Evolutionary conservation across 306 rosid species (phyloP).

Genomic region (Casuarina cunninghamiana): DNA sequence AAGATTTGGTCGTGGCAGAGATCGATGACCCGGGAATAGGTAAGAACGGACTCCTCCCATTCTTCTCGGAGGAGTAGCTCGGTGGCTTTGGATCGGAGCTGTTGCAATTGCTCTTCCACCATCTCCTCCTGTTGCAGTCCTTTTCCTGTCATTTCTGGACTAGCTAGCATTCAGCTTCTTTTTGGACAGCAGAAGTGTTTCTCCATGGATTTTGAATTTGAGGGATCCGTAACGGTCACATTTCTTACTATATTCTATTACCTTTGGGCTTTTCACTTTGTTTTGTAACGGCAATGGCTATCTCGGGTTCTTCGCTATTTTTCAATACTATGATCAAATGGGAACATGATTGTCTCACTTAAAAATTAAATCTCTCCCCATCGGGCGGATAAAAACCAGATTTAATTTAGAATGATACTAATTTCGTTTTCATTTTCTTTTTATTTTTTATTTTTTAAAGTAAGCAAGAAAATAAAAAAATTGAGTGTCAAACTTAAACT

Average conservation of each 20-base stretch:
- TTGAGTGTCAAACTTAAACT: no score
- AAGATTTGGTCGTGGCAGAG: slow-evolving; percentile 49
- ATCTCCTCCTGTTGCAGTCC: slow-evolving; percentile 27
- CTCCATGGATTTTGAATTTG: slow-evolving; percentile 20
- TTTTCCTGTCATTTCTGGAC: slow-evolving; percentile 5
- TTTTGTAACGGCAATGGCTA: slow-evolving; percentile 27
- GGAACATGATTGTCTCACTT: neutral
- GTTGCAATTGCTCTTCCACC: slow-evolving; percentile 55
- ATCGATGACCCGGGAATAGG: slow-evolving; percentile 61
- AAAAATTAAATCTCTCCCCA: no score
- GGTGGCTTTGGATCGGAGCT: slow-evolving; percentile 79
- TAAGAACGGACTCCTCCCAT: slow-evolving; percentile 57
- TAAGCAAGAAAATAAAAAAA: no score
- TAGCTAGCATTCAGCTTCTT: neutral
- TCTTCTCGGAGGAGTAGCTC: slow-evolving; percentile 85
- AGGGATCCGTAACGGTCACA: slow-evolving; percentile 37
- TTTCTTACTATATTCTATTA: slow-evolving; percentile 2
- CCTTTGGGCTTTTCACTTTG: slow-evolving; percentile 2
- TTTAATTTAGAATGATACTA: no score
- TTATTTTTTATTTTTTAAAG: no score
- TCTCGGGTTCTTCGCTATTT: neutral
- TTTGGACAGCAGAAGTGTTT: slow-evolving; percentile 9
- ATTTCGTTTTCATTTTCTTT: no score
- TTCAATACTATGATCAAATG: neutral
- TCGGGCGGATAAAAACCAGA: no score